phyloP scores from a whole-genome alignment of 495 filamentous ascomycete genomes.

The Penicillium soppii region DNA sequence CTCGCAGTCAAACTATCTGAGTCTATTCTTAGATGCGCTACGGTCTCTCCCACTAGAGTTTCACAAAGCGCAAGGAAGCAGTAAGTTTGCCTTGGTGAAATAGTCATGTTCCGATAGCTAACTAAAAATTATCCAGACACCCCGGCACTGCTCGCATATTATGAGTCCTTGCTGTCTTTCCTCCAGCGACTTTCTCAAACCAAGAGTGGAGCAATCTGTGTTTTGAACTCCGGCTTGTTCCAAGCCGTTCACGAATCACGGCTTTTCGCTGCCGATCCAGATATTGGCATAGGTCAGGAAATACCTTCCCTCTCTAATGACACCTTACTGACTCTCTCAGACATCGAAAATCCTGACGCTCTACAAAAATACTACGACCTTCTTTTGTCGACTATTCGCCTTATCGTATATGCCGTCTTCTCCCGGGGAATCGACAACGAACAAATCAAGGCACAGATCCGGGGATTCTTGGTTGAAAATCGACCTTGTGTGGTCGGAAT shows the following conservation, averaged over 20 bases:
- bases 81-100: slow-evolving; percentile 32
- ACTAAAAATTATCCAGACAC: slow-evolving; percentile 44
- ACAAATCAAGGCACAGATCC: slow-evolving; percentile 68
- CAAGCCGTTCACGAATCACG: slow-evolving; percentile 71
- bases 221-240: slow-evolving; percentile 89
- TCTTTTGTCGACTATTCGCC: slow-evolving; percentile 74
- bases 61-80: slow-evolving; percentile 44
- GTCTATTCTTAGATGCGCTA: slow-evolving; percentile 81
- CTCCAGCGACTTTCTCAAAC: slow-evolving; percentile 84
- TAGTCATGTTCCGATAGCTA: neutral
- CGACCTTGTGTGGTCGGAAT: slow-evolving; percentile 76
- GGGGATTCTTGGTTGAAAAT: slow-evolving; percentile 75
- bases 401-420: slow-evolving; percentile 77
- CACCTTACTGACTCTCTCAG: slow-evolving; percentile 31
- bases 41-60: slow-evolving; percentile 69
- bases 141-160: slow-evolving; percentile 57
- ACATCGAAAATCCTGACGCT: slow-evolving; percentile 67
- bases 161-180: slow-evolving; percentile 74
- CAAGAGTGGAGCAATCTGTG: slow-evolving; percentile 70
- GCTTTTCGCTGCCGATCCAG: slow-evolving; percentile 88
- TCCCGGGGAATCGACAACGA: slow-evolving; percentile 79
- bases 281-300: slow-evolving; percentile 75
- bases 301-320: neutral
- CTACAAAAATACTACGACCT: slow-evolving; percentile 80
- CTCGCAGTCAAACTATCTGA: slow-evolving; percentile 83